Evolutionary conservation across 306 rosid genomes (phyloP), one percentile per base, ranked within the genome.

Genomic region (Pachyrhizus erosus): DNA sequence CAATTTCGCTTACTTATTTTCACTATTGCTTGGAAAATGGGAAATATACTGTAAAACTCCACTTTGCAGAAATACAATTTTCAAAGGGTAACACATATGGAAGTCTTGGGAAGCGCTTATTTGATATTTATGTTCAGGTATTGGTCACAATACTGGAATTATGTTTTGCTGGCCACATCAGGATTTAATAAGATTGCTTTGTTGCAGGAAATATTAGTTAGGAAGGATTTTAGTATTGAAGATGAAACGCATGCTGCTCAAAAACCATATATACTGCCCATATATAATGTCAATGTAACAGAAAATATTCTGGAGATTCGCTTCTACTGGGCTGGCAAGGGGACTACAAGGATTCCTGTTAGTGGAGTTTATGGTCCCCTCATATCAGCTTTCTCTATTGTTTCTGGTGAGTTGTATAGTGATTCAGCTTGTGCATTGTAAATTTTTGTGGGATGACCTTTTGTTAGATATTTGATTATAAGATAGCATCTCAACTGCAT

Each of bases 241-340:
- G 80, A 43, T 55, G 75, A 80, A 77, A 86, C 87, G 33, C 82
- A 87, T 7, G 77, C 5, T 76, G 87, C 90, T 84, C 86, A 83
- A 83, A 84, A 74, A 76, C 85, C 84, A n/a, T 27, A 23, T 33
- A 37, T 5, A 60, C 29, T 55, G 54, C 17, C 74, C 54, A 18
- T 39, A 55, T 49, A 76, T 70, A 87, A 85, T 70, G 91, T 88
- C 12, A 62, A 42, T 60, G 88, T 88, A 15, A 73, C 69, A 2
- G 70, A 82, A 43, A 80, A 70, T 76, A 76, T 64, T 78, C 20
- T 89, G 67, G 85, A 85, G 84, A 84, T 89, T 31, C 93, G 84
- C 27, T 89, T 92, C 39, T 83, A 87, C 58, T 92, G 92, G 93
- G 90, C 94, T 62, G 93, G 92, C 67, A 90, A 88, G 76, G 97